Conservation (phyloP, 805 yeast genomes). For the Candida nonsorbophila region DNA sequence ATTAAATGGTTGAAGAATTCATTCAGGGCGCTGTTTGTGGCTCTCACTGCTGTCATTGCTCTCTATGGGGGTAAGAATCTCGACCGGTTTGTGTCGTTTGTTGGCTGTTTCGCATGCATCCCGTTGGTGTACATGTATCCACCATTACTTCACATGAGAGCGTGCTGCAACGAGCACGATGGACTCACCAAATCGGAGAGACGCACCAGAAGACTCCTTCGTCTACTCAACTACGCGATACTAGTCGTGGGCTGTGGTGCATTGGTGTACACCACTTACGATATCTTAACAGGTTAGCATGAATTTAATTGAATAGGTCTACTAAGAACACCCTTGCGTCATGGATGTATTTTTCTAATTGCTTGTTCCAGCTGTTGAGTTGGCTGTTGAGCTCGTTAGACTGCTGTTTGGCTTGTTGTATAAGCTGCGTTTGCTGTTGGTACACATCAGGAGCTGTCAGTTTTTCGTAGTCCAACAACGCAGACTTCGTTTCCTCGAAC, state of each 20-base stretch:
- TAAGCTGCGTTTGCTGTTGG: conserved; percentile 17
- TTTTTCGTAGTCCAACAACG: conserved; percentile 19
- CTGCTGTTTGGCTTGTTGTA: conserved; percentile 6
- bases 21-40: conserved; percentile 50
- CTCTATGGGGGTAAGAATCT: conserved; percentile 63
- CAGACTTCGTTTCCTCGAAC: conserved; percentile 23
- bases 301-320: conserved; percentile 7
- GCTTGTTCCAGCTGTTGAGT: conserved; percentile 9
- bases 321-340: conserved; percentile 14
- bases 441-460: conserved; percentile 26
- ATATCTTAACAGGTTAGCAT: conserved; percentile 30
- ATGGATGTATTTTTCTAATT: conserved; percentile 18
- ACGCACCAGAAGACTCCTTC: conserved; percentile 31
- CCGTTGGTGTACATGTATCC: conserved; percentile 86
- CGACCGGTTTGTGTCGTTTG: conserved; percentile 72
- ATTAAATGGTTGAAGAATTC: conserved; percentile 66
- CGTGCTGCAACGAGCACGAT: conserved; percentile 32
- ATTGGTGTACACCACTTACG: conserved; percentile 64
- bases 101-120: conserved; percentile 81
- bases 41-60: conserved; percentile 52
- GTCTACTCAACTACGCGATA: conserved; percentile 43
- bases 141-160: conserved; percentile 63
- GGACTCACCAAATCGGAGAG: conserved; percentile 11
- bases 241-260: conserved; percentile 54
- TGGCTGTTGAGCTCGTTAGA: conserved; percentile 8